Conservation (phyloP, 257 asterid species). For the Euphrasia confusa region DNA sequence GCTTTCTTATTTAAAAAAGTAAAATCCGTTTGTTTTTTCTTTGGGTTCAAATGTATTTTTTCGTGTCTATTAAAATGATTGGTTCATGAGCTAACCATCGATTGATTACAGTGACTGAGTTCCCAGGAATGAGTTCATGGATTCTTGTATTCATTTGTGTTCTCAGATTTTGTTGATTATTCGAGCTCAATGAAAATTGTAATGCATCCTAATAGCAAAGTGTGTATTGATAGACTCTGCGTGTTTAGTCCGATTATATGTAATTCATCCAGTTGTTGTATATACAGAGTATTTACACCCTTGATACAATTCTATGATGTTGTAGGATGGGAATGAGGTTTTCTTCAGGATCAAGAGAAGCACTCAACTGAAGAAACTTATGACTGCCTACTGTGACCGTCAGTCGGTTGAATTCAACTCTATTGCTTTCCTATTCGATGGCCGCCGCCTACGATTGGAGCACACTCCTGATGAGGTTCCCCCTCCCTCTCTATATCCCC, state of each 20-base stretch:
- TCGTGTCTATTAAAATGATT: too few species aligned
- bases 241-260: too few species aligned
- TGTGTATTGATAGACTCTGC: too few species aligned
- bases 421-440: slow-evolving; percentile 2
- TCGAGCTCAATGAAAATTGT: not conserved
- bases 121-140: not conserved
- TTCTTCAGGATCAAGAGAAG: slow-evolving; percentile 8
- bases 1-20: not conserved
- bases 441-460: not conserved
- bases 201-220: not conserved
- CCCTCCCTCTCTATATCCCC: too few species aligned
- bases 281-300: too few species aligned
- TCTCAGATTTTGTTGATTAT: not conserved
- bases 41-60: not conserved
- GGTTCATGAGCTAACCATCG: too few species aligned
- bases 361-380: slow-evolving; percentile 7
- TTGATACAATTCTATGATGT: too few species aligned
- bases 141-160: not conserved
- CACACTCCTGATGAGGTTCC: slow-evolving; percentile 2
- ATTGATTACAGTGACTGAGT: too few species aligned
- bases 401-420: slow-evolving; percentile 1
- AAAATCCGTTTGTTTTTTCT: not conserved
- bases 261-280: too few species aligned
- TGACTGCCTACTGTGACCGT: not conserved
- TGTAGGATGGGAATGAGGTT: slow-evolving; percentile 7